Evolutionary conservation across 169 alveolate species (phyloP), one percentile per base, ranked within the genome.

Genomic region (Neospora caninum): DNA sequence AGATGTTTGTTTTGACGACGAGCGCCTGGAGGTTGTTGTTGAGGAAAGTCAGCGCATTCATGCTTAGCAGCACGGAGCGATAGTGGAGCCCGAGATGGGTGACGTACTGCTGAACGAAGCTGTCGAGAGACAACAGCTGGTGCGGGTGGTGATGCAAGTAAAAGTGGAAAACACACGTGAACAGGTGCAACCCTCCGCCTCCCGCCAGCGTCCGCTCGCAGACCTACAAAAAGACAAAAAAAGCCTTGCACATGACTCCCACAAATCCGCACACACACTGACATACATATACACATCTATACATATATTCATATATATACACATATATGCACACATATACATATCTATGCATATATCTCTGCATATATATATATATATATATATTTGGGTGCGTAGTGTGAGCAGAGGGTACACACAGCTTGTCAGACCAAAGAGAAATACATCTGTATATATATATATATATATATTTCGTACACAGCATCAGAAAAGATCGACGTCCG

Each of bases 21-120:
- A 82, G 89, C 0, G 54, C 89, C 41, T 38, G 69, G 22, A 82
- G 13, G 41, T 82, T 82, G 41, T 42, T 42, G 67, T 41, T 42
- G 67, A 82, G 64, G 41, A 82, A 82, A 41, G 89, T 41, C 20
- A 82, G 89, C 20, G 89, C 53, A 49, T 27, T 29, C 31, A 42
- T 82, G 53, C 54, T 36, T 4, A 82, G 89, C 6, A 82, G 41
- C 13, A 42, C 67, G n/a, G 67, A 82, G 34, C 89, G 89, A 25
- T 82, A 82, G 67, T 82, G 41, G 38, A 38, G 69, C 34, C 43
- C 89, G 7, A 82, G 89, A 36, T 82, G 89, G 7, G 69, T 9
- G 16, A 82, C 89, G 89, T 41, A 82, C 41, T 82, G 89, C 41
- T 42, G 54, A 18, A 42, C 86, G 86, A 78, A 78, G 86, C 22